A percentile compares a stretch with the other conserved stretches of the same genome.
These are phyloP conservation scores for Tylopilus balloui DNA, from an alignment of 768 basidiomycete species.

Conservation along the genomic window DNA sequence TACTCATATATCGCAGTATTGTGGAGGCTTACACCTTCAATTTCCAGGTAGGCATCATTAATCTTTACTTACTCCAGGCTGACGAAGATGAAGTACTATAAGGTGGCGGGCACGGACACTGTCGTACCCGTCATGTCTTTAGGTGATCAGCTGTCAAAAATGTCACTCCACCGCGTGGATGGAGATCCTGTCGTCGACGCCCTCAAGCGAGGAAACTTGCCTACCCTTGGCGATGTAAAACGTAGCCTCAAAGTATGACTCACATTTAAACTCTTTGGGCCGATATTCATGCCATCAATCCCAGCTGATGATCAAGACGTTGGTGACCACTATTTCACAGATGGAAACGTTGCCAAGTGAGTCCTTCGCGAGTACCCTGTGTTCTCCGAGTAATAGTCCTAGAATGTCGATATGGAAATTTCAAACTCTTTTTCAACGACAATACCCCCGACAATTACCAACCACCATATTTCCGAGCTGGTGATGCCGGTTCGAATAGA, in stretches of 20 bases:
- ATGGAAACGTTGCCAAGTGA: conserved; percentile 78
- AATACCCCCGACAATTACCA: conserved; percentile 79
- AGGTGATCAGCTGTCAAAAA: conserved; percentile 52
- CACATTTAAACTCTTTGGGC: neutral
- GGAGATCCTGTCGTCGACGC: conserved; percentile 61
- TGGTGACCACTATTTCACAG: conserved; percentile 73
- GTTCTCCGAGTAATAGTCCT: conserved; percentile 1
- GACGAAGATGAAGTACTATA: conserved; percentile 53
- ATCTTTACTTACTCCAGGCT: neutral
- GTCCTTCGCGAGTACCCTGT: conserved; percentile 20
- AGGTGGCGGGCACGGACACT: conserved; percentile 53
- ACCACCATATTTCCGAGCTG: conserved; percentile 73
- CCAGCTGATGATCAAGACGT: conserved; percentile 69
- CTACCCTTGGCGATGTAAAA: conserved; percentile 79
- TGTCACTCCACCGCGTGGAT: conserved; percentile 39
- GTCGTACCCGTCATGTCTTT: conserved; percentile 71
- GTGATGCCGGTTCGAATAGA: conserved; percentile 65
- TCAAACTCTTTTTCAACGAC: conserved; percentile 83
- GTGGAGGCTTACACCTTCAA: conserved; percentile 88
- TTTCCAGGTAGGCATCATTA: conserved; percentile 50
- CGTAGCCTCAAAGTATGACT: conserved; percentile 64
- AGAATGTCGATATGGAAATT: conserved; percentile 83
- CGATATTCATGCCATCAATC: neutral
- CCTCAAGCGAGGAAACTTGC: conserved; percentile 53
- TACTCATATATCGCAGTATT: conserved; percentile 45